phyloP scores from a whole-genome alignment of 2,329 filamentous ascomycete genomes.

The Paraconiothyrium sp. region DNA sequence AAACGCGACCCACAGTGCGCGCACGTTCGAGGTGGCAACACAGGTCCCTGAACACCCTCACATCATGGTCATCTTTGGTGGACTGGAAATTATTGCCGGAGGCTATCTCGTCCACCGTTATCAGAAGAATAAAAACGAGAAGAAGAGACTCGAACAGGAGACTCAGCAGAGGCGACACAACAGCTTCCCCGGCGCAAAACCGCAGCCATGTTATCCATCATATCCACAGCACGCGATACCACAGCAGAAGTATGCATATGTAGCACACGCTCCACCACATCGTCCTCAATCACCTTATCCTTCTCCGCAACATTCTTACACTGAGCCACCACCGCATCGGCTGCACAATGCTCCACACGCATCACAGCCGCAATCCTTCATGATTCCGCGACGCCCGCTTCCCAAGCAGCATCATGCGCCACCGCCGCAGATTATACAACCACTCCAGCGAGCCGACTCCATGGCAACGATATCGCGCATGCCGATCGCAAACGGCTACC shows the following conservation, averaged over 20 bases:
- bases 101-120: slow-evolving; percentile 47
- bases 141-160: slow-evolving; percentile 39
- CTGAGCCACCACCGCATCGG: slow-evolving; percentile 10
- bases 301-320: slow-evolving; percentile 21
- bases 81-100: slow-evolving; percentile 49
- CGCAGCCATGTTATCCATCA: slow-evolving; percentile 23
- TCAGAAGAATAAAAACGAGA: slow-evolving; percentile 47
- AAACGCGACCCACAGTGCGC: slow-evolving; percentile 16
- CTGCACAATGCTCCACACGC: slow-evolving; percentile 10
- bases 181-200: slow-evolving; percentile 39
- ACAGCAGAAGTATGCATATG: slow-evolving; percentile 39
- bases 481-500: slow-evolving; percentile 45
- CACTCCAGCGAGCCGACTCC: slow-evolving; percentile 44
- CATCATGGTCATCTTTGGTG: slow-evolving; percentile 50
- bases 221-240: slow-evolving; percentile 27
- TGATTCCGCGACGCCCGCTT: slow-evolving; percentile 39
- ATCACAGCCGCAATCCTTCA: slow-evolving; percentile 36
- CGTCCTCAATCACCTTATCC: slow-evolving; percentile 28
- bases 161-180: slow-evolving; percentile 37
- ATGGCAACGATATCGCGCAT: slow-evolving; percentile 46
- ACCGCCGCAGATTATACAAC: slow-evolving; percentile 33
- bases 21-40: slow-evolving; percentile 9
- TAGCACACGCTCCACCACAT: slow-evolving; percentile 25
- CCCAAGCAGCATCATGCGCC: slow-evolving; percentile 21
- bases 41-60: slow-evolving; percentile 17